Base-by-base conservation (phyloP, 495 filamentous ascomycete genomes). In the Penicillium arizonense region DNA sequence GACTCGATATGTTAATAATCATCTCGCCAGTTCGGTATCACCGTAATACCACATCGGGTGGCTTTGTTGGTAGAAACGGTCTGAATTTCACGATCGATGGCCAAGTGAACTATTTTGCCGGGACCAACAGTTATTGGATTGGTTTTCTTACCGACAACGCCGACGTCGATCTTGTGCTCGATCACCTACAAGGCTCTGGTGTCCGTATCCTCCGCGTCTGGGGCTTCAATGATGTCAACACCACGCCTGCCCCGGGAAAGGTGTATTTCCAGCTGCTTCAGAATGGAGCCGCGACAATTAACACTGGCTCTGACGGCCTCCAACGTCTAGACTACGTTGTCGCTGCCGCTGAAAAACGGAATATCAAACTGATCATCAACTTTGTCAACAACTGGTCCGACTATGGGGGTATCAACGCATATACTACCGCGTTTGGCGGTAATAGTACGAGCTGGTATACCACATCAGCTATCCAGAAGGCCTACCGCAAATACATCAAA, bases 81-180 rank as follows among this genome's bases (percentile, higher is more conserved):
- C 68, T 71, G 6, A 75, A 82, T 30, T 87, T 88, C 72, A 75
- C 69, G 44, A 82, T 88, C 56, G 82, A 86, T 61, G 83, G 83
- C 18, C 57, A 79, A 52, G 82, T 78, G 5, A 73, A 74, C 51
- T 83, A 86, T 67, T 87, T 77, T 60, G 80, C 84, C 4, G 87
- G 87, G 10, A 85, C 84, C 4, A 91, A 91, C 68, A 70, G 80
- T 41, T 91, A 90, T 74, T 91, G 85, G 86, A 80, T 89, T 55
- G 72, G 77, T 14, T 88, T 88, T 72, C 77, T 89, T 21, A 81
- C 73, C 18, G 82, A 81, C 63, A 75, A 81, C 53, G 68, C 63
- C n/a, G 85, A 89, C 59, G 79, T 88, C 9, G 82, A 87, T 55
- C 69, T 74, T 3, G 75, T 76, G 13, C 70, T 84, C 37, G 60